Percentiles rank a stretch among this genome's conserved stretches.
Conservation (phyloP, 805 yeast genomes). For the Candida berthetii region DNA sequence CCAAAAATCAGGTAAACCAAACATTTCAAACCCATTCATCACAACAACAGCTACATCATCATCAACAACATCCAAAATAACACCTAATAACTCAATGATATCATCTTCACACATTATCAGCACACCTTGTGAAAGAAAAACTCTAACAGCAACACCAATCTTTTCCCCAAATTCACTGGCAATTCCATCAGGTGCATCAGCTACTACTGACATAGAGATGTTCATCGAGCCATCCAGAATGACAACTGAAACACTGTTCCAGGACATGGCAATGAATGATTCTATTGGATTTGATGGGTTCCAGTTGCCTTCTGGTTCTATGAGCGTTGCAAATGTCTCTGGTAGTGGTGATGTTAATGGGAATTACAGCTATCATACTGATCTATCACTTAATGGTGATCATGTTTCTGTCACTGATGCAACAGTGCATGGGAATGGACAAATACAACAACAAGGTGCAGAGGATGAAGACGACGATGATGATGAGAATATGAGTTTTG, state of each 20-base stretch:
- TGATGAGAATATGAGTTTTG: conserved; percentile 14
- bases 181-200: background rate
- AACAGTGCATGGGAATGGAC: no score
- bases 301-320: background rate
- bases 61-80: background rate
- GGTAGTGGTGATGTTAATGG: conserved; percentile 1
- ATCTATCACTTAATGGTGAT: background rate
- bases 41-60: background rate
- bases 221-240: conserved; percentile 17
- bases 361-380: background rate
- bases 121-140: background rate
- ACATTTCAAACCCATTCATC: background rate
- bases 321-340: background rate
- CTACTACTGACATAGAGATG: conserved; percentile 3
- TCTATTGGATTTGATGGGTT: background rate
- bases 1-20: background rate
- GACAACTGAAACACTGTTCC: conserved; percentile 13
- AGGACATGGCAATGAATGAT: conserved; percentile 6
- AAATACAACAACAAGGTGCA: background rate
- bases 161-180: background rate
- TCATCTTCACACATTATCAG: background rate
- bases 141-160: background rate
- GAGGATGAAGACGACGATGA: background rate
- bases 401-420: background rate
- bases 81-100: no score